These are phyloP conservation scores for Escallonia rubra DNA, from an alignment of 129 eudicot genomes.

Conservation along the genomic window DNA sequence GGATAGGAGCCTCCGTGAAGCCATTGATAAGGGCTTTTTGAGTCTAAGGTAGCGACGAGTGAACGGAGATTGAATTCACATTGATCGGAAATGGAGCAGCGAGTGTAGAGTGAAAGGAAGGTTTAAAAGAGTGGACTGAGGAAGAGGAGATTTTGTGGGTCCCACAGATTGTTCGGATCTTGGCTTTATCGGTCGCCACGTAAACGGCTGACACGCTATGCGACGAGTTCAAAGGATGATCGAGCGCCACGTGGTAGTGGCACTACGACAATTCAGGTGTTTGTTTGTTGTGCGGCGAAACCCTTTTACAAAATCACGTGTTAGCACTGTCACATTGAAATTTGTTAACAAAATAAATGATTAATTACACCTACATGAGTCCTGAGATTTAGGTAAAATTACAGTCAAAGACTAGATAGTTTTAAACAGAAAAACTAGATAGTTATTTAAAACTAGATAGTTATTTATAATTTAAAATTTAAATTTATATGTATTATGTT, in stretches of 20 bases:
- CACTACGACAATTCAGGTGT: slow-evolving; percentile 4
- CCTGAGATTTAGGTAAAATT: too few relatives aligned
- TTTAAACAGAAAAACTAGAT: too few relatives aligned
- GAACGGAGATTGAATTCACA: not conserved
- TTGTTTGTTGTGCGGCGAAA: too few relatives aligned
- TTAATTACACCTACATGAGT: too few relatives aligned
- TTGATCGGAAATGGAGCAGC: not conserved
- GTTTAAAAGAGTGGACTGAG: slow-evolving; percentile 8
- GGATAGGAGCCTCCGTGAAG: slow-evolving; percentile 43
- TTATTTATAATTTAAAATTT: too few relatives aligned
- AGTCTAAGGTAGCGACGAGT: too few relatives aligned
- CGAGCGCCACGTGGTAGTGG: slow-evolving; percentile 16
- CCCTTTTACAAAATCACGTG: too few relatives aligned
- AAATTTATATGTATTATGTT: too few relatives aligned
- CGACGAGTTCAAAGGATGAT: slow-evolving; percentile 25
- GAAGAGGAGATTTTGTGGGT: slow-evolving; percentile 10
- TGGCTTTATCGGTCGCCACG: slow-evolving; percentile 1
- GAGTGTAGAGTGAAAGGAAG: slow-evolving; percentile 9
- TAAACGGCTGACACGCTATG: slow-evolving; percentile 5
- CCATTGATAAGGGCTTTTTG: slow-evolving; percentile 13
- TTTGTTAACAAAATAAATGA: too few relatives aligned
- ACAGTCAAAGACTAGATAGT: too few relatives aligned
- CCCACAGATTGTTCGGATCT: slow-evolving; percentile 16
- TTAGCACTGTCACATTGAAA: too few relatives aligned
- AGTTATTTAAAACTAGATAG: too few relatives aligned